These are phyloP conservation scores for Lecanicillium sp. DNA, from an alignment of 2,329 filamentous ascomycete species.

Conservation along the genomic window DNA sequence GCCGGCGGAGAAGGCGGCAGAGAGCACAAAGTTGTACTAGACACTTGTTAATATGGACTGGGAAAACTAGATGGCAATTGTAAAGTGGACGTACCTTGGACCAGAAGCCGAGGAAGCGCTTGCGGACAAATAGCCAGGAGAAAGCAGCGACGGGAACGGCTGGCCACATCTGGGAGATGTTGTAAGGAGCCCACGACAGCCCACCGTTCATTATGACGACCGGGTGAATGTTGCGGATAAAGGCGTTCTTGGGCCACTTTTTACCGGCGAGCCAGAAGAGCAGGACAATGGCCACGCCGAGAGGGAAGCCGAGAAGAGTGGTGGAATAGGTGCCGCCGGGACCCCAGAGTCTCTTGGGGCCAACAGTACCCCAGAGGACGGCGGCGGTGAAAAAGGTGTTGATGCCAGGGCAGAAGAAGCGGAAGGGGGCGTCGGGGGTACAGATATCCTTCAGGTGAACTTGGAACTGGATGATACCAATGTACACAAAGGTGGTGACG, in stretches of 20 bases:
- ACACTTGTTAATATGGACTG: background rate
- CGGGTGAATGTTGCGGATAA: slow-evolving; percentile 36
- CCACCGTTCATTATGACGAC: slow-evolving; percentile 36
- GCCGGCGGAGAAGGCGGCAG: slow-evolving; percentile 36
- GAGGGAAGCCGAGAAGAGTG: slow-evolving; percentile 35
- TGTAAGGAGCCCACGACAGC: slow-evolving; percentile 39
- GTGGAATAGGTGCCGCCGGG: slow-evolving; percentile 25
- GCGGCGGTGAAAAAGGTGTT: slow-evolving; percentile 33
- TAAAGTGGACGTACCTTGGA: slow-evolving; percentile 34
- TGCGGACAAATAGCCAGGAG: slow-evolving; percentile 42
- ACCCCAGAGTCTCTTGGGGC: slow-evolving; percentile 41
- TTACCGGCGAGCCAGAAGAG: slow-evolving; percentile 32
- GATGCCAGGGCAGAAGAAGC: slow-evolving; percentile 31
- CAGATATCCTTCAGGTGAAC: slow-evolving; percentile 32
- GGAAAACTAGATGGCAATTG: background rate
- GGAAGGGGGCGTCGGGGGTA: slow-evolving; percentile 28
- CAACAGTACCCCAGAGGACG: slow-evolving; percentile 46
- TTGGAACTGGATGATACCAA: slow-evolving; percentile 36
- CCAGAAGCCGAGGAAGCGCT: slow-evolving; percentile 42
- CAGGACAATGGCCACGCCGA: slow-evolving; percentile 30
- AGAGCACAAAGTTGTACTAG: slow-evolving; percentile 34
- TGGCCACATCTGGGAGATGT: slow-evolving; percentile 40
- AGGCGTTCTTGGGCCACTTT: slow-evolving; percentile 25
- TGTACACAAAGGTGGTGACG: slow-evolving; percentile 40
- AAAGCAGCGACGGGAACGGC: slow-evolving; percentile 41